phyloP scores from a whole-genome alignment of 192 early-diverging fungal genomes.

The Gigaspora rosea region DNA sequence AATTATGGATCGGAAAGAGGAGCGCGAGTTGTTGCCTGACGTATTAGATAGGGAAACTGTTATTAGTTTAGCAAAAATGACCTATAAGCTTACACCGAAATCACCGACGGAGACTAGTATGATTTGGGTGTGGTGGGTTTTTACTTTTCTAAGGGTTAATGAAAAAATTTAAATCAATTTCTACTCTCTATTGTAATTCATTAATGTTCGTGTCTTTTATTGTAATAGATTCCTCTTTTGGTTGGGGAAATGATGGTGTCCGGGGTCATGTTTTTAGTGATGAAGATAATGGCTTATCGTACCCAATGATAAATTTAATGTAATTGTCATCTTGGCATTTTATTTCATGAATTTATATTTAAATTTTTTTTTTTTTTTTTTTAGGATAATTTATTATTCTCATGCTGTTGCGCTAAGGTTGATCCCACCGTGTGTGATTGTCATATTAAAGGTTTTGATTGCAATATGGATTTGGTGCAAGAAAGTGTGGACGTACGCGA shows the following conservation, averaged over 20 bases:
- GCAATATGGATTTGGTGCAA: constrained; percentile 63
- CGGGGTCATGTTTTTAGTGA: constrained; percentile 89
- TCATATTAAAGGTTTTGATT: constrained; percentile 57
- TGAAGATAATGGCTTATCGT: constrained; percentile 56
- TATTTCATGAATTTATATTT: not conserved
- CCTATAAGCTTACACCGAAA: constrained; percentile 81
- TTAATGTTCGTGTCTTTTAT: not conserved
- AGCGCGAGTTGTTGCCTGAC: constrained; percentile 59
- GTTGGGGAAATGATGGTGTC: constrained; percentile 73
- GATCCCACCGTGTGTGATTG: constrained; percentile 86
- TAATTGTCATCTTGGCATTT: constrained; percentile 25
- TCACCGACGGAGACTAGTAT: constrained; percentile 65
- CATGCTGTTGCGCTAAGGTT: constrained; percentile 92
- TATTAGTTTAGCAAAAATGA: constrained; percentile 75
- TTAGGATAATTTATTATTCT: constrained; percentile 92
- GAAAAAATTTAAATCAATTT: not conserved
- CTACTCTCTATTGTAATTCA: too few relatives aligned
- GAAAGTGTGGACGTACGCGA: constrained; percentile 60
- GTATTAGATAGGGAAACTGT: constrained; percentile 72
- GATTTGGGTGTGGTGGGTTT: constrained; percentile 59
- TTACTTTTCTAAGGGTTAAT: not conserved
- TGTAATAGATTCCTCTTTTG: constrained; percentile 61
- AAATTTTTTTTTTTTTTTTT: not conserved
- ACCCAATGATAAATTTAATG: constrained; percentile 74
- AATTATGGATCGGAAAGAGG: constrained; percentile 34